Percentiles rank a stretch among this genome's conserved stretches.
Evolutionary conservation across 208 protist species (phyloP).

Genomic region (Leishmania turanica): DNA sequence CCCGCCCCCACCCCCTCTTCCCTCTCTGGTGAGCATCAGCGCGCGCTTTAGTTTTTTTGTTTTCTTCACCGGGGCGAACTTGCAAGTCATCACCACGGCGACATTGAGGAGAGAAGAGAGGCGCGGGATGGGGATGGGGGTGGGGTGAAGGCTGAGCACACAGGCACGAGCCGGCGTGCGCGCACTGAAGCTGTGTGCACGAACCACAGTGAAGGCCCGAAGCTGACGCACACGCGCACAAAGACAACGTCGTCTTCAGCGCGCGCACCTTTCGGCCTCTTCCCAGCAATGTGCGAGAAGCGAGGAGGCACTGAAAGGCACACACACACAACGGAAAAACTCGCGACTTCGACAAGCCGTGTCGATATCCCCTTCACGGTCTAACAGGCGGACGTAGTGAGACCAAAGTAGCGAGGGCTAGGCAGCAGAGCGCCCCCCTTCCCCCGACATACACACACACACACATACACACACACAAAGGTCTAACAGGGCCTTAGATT

Average conservation of each 20-base stretch:
- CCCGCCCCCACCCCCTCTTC: neutral
- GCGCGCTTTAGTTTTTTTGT: neutral
- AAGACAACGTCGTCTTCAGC: neutral
- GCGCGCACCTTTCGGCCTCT: neutral
- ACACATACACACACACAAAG: neutral
- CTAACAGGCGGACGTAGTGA: neutral
- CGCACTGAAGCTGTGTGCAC: neutral
- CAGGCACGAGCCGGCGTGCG: neutral
- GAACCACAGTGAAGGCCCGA: neutral
- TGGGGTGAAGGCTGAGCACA: neutral
- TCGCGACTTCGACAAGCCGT: neutral
- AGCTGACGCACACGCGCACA: neutral
- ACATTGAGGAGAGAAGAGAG: neutral
- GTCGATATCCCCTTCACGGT: neutral
- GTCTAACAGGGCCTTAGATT: slow-evolving; percentile 27
- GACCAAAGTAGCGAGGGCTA: neutral
- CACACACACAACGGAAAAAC: neutral
- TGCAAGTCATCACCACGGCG: neutral
- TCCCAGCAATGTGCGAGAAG: slow-evolving; percentile 4
- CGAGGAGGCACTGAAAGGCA: neutral
- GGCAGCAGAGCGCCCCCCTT: neutral
- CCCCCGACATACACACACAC: no score
- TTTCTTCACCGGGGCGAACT: neutral
- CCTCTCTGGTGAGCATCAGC: neutral
- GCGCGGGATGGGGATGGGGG: no score